Base-by-base conservation (phyloP, 2,329 filamentous ascomycete species). In the Alternaria novae-zelandiae region DNA sequence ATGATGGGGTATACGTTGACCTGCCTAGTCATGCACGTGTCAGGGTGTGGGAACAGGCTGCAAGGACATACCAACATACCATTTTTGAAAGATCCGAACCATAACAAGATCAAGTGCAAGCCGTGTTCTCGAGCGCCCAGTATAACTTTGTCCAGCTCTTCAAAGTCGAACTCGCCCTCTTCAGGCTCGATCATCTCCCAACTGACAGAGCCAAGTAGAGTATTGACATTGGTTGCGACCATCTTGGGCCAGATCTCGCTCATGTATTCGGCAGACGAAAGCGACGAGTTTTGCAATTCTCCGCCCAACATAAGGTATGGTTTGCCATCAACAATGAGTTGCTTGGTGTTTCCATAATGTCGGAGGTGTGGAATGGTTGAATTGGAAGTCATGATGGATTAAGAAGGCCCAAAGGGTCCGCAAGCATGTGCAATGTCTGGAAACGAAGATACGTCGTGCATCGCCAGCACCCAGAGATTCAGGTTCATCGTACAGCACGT, bases 71-170 rank as follows among this genome's bases (percentile, higher is more conserved):
- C 13, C 9, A 63, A 73, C 10, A 68, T 56, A 30, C 70, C 83
- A 69, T 84, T 85, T 68, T 85, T 84, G 73, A 82, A 85, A 15
- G 79, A 80, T 7, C 82, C 83, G 68, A 85, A 84, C 83, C 83
- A 85, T 10, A 84, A 68, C 28, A 84, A 64, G 0, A 84, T 73
- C 12, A 85, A 69, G 36, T 78, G 77, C 25, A 84, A 64, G 4
- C 68, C 77, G 65, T 83, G 74, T 44, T 71, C 63, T 15, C 81
- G 70, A 7, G 82, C 82, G 47, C 70, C 80, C 2, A 70, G 15
- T 30, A 84, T 78, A 26, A 82, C 68, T 44, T 77, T 69, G 44
- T 84, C 82, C 9, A 85, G 68, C 55, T 82, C 78, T 3, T 66
- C 55, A 53, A 84, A 84, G 56, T 81, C 75, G 60, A 84, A 85